Evolutionary conservation across 1,139 yeast genomes (phyloP), one percentile per base, ranked within the genome.

Genomic region (Blastobotrys ciferrii): DNA sequence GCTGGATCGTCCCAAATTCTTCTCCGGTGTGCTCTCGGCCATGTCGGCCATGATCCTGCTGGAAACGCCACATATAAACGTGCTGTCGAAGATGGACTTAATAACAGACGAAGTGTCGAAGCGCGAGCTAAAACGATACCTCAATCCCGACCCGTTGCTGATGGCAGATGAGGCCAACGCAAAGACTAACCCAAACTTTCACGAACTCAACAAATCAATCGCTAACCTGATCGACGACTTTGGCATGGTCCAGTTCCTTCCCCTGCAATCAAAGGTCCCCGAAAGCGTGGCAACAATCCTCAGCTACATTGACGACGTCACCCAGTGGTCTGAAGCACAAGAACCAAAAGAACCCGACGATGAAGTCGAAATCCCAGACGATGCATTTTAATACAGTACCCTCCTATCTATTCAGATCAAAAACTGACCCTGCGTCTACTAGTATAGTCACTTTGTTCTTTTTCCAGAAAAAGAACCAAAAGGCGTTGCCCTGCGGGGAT

Each of bases 11-110:
- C 80, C 96, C 18, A 92, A 94, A 68, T 94, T 89, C 68, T 94
- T 92, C 65, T 85, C 95, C 42, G 98, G 98, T 2, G 95, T 96
- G 0, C 73, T 94, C 56, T 82, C 92, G 64, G 99, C 99, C 32
- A 94, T 94, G 98, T 84, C 95, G 25, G 96, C 98, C 1, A 94
- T 94, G 99, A 87, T 92, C 41, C 72, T 92, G 51, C 74, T 92
- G 47, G 99, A 92, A 65, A 76, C 92, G 40, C 99, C 99, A 12
- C 99, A 92, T 66, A 83, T 92, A 53, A 92, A 92, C 64, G 81
- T 92, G 35, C 72, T 91, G 44, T 85, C 95, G 48, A 92, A 92
- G 63, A 71, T 87, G 51, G 99, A 94, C 64, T 75, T 92, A 62
- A 80, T 92, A 42, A 86, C 62, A 5, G 71, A 70, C 48, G 86